Conservation (phyloP, 2,329 filamentous ascomycete species). For the Didymella exigua region DNA sequence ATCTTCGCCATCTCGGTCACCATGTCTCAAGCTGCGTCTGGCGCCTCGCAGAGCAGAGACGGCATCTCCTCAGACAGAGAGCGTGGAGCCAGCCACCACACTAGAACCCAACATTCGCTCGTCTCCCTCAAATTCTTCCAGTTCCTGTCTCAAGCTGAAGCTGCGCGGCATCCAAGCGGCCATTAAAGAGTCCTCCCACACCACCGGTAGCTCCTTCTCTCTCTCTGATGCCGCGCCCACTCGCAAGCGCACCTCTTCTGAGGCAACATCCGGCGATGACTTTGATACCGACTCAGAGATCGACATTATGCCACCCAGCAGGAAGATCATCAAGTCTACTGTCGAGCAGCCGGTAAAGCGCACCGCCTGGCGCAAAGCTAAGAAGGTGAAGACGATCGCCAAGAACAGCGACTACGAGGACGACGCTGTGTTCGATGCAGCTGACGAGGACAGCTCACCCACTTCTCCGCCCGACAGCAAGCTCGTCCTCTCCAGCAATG, state of each 20-base stretch:
- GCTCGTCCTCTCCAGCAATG: conserved; percentile 16
- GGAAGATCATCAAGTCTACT: not conserved
- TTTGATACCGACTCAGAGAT: conserved; percentile 22
- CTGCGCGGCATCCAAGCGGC: conserved; percentile 18
- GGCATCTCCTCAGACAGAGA: too few species aligned
- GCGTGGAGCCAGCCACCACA: not conserved
- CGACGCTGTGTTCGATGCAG: not conserved
- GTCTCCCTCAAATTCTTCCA: not conserved
- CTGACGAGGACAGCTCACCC: not conserved
- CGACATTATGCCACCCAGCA: conserved; percentile 15
- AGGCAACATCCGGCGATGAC: not conserved
- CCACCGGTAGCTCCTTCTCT: not conserved
- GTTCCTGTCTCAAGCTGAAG: conserved; percentile 18
- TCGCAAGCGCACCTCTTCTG: conserved; percentile 3
- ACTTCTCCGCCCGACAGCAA: not conserved
- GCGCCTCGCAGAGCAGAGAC: not conserved
- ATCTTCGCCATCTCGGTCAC: not conserved
- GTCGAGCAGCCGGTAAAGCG: not conserved
- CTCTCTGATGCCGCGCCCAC: not conserved
- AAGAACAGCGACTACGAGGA: conserved; percentile 2
- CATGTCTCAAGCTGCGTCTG: not conserved
- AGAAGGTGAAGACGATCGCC: not conserved
- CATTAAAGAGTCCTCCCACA: not conserved
- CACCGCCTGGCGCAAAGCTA: not conserved
- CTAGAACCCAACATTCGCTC: not conserved